Percentiles rank a stretch among this genome's conserved stretches.
Evolutionary conservation across 495 filamentous ascomycete genomes (phyloP).

Genomic region (Annulohypoxylon nitens): DNA sequence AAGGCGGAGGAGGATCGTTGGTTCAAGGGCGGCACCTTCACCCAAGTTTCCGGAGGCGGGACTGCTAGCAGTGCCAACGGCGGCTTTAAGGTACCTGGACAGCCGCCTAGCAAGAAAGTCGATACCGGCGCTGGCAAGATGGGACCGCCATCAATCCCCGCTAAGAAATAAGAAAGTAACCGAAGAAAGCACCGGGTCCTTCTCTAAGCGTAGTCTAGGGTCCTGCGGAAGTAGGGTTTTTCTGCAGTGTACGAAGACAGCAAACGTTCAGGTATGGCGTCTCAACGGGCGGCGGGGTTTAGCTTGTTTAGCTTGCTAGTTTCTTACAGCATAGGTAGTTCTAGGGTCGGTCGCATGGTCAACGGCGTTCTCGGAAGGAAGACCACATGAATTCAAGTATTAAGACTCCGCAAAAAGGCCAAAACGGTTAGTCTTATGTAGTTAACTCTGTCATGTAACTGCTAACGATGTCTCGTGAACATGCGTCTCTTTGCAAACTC

Average conservation of each 20-base stretch:
- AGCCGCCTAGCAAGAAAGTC: slow-evolving; percentile 72
- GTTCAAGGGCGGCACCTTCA: slow-evolving; percentile 97
- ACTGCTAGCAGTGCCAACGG: slow-evolving; percentile 49
- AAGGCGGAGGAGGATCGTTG: slow-evolving; percentile 95
- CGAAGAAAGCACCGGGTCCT: neutral
- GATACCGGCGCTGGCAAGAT: slow-evolving; percentile 66
- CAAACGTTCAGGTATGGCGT: slow-evolving; percentile 31
- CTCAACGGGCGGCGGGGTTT: slow-evolving; percentile 29
- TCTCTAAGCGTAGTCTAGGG: neutral
- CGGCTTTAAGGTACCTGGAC: slow-evolving; percentile 68
- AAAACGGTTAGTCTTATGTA: slow-evolving; percentile 30
- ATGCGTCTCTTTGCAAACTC: slow-evolving; percentile 14
- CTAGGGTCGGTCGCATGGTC: slow-evolving; percentile 38
- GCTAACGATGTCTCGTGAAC: slow-evolving; percentile 9
- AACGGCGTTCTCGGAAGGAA: slow-evolving; percentile 41
- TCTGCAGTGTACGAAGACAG: slow-evolving; percentile 20
- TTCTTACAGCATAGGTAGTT: slow-evolving; percentile 30
- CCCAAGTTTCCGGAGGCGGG: slow-evolving; percentile 76
- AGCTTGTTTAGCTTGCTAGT: slow-evolving; percentile 10
- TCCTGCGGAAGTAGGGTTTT: slow-evolving; percentile 18
- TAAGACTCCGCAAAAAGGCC: slow-evolving; percentile 16
- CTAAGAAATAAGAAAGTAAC: slow-evolving; percentile 37
- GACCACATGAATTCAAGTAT: slow-evolving; percentile 13
- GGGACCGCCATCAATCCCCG: slow-evolving; percentile 52
- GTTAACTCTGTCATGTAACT: slow-evolving; percentile 25